Base-by-base conservation (phyloP, 2,329 filamentous ascomycete genomes). In the Raffaelea ambrosiae region DNA sequence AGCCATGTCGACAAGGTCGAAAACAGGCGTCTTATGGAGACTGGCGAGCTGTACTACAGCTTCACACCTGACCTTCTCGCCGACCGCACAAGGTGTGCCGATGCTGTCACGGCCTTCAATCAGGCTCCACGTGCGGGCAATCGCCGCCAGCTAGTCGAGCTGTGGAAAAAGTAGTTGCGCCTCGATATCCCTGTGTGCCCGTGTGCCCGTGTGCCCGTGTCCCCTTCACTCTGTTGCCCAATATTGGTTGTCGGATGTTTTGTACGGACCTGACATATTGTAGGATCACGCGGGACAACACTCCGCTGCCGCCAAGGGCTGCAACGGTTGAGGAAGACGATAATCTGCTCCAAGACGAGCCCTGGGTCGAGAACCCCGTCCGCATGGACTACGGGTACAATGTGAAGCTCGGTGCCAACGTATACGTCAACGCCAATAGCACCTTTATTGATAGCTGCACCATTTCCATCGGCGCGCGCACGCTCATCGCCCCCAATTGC, bases 341-440 rank as follows among this genome's bases (percentile, higher is more conserved):
- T 10, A 71, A 66, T 18, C 68, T 83, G 1, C 76, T 93, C 31
- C 69, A 71, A 20, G 68, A 83, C 31, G 66, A 84, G 22, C 79
- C 86, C 0, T 88, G 79, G 75, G 71, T 91, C 20, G 81, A 86
- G 51, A 66, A 74, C 0, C 87, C 86, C 0, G 70, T 93, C 46
- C 77, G 72, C 41, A 75, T 84, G 51, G 88, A 94, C 64, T 91
- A 93, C 57, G 88, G 88, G 3, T 82, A 74, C 57, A 89, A 93
- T 53, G 69, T 91, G 41, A 77, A 66, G 48, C 62, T 90, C 8
- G 88, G 86, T 18, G 67, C 77, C 40, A 79, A 81, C 47, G 85
- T 86, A 14, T 93, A 82, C 58, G 74, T 95, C 61, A 95, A 77
- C 66, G 81, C 75, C 61, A 83, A 88, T 63, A 83, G 78, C 56